These are phyloP conservation scores for Chlorella sp. DNA, from an alignment of 139 green algal species.

Conservation along the genomic window DNA sequence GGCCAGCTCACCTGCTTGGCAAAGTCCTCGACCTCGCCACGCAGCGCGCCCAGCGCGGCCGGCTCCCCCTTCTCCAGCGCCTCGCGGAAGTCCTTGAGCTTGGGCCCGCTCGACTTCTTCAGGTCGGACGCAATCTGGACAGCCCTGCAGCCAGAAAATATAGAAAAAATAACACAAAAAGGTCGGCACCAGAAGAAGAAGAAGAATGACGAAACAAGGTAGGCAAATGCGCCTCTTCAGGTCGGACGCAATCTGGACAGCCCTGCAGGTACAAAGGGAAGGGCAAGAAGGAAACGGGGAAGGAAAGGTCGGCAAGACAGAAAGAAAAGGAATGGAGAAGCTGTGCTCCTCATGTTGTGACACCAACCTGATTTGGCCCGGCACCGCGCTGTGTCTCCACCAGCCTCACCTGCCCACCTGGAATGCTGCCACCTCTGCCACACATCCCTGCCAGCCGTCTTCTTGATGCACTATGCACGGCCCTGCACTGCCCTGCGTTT, in stretches of 20 bases:
- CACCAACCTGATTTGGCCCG: no score
- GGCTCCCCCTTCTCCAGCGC: slow-evolving; percentile 58
- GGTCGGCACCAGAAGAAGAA: neutral
- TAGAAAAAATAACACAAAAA: neutral
- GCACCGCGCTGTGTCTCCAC: no score
- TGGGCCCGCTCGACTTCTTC: slow-evolving; percentile 75
- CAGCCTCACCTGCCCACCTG: no score
- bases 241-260: neutral
- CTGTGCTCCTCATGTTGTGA: no score
- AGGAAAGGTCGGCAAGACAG: no score
- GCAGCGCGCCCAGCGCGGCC: slow-evolving; percentile 34
- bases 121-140: slow-evolving; percentile 59
- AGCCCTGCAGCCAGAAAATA: slow-evolving; percentile 19
- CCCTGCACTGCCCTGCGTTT: no score
- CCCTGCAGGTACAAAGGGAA: neutral
- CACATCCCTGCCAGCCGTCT: no score
- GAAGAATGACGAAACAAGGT: neutral
- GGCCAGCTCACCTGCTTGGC: slow-evolving; percentile 57
- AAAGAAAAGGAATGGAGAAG: no score
- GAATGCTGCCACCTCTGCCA: no score
- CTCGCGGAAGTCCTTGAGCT: slow-evolving; percentile 95
- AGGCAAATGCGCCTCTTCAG: no score
- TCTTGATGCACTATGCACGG: no score
- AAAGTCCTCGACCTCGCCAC: slow-evolving; percentile 76
- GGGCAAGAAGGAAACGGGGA: no score